phyloP scores from a whole-genome alignment of 768 basidiomycete species.

The Boletus rufocinnamomeus region DNA sequence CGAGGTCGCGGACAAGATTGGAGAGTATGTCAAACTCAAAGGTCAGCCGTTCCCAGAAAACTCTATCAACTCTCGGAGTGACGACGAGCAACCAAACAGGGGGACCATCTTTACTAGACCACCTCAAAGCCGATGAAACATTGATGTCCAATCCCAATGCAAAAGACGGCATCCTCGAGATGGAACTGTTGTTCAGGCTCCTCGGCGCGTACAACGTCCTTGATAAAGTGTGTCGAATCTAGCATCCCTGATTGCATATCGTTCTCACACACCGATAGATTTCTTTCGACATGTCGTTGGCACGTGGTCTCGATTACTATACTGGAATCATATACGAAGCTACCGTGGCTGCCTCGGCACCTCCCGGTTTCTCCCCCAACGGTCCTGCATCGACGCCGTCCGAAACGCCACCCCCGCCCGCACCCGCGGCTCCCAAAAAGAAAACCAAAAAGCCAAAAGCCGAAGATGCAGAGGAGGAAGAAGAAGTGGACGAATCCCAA shows the following conservation, averaged over 20 bases:
- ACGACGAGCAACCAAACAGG: conserved; percentile 45
- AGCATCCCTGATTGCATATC: background rate
- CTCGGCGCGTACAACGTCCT: conserved; percentile 78
- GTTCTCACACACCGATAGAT: conserved; percentile 49
- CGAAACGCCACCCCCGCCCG: conserved; percentile 25
- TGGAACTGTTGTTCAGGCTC: conserved; percentile 80
- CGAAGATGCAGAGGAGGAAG: conserved; percentile 58
- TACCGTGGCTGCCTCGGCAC: conserved; percentile 89
- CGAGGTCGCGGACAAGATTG: conserved; percentile 87
- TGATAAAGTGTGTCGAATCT: conserved; percentile 58
- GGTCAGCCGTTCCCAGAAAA: conserved; percentile 45
- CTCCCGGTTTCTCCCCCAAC: conserved; percentile 71
- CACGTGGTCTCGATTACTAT: conserved; percentile 98
- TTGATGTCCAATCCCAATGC: conserved; percentile 74
- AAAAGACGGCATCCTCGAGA: conserved; percentile 82
- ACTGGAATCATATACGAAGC: conserved; percentile 99
- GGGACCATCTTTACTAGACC: conserved; percentile 72
- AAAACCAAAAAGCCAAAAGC: conserved; percentile 44
- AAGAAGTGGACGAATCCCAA: conserved; percentile 89
- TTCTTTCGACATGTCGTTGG: conserved; percentile 95
- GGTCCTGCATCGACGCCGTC: conserved; percentile 42
- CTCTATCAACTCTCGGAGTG: background rate
- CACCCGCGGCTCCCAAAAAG: conserved; percentile 36
- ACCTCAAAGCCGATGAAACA: conserved; percentile 59
- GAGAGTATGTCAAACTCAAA: conserved; percentile 95